Evolutionary conservation across 352 stramenopile genomes (phyloP).

Genomic region (Globisporangium ultimum): DNA sequence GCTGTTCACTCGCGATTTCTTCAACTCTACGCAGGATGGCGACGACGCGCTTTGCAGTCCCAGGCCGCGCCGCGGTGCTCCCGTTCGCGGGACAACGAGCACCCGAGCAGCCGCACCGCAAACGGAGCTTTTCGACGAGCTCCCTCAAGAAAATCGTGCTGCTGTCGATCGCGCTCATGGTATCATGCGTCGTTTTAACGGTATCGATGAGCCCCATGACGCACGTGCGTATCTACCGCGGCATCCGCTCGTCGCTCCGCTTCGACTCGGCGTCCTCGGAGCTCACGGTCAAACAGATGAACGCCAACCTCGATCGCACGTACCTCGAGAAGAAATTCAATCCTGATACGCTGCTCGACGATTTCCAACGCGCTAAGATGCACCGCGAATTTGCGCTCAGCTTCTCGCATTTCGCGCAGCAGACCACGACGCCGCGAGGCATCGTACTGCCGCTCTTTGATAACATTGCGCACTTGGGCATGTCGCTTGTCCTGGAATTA

Average conservation of each 20-base stretch:
- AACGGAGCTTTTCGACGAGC: no score
- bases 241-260: conserved; percentile 4
- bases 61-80: no score
- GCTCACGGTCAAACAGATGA: no score
- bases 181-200: conserved; percentile 11
- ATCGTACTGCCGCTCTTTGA: conserved; percentile 69
- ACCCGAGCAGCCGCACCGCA: no score
- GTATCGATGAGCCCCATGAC: conserved; percentile 1
- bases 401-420: conserved; percentile 16
- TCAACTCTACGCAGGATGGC: no score
- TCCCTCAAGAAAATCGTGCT: background rate
- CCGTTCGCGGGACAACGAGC: no score
- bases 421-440: conserved; percentile 30
- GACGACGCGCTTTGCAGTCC: no score
- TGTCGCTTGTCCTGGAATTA: conserved; percentile 62
- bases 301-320: background rate
- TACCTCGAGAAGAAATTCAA: background rate
- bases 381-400: conserved; percentile 18
- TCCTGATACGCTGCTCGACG: background rate
- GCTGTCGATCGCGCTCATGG: conserved; percentile 3
- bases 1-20: no score
- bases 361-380: background rate
- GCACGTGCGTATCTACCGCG: conserved; percentile 3
- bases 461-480: conserved; percentile 48
- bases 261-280: conserved; percentile 1